These are phyloP conservation scores for Isoetes taiwanensis DNA, from an alignment of 75 land plant genomes.

Conservation along the genomic window DNA sequence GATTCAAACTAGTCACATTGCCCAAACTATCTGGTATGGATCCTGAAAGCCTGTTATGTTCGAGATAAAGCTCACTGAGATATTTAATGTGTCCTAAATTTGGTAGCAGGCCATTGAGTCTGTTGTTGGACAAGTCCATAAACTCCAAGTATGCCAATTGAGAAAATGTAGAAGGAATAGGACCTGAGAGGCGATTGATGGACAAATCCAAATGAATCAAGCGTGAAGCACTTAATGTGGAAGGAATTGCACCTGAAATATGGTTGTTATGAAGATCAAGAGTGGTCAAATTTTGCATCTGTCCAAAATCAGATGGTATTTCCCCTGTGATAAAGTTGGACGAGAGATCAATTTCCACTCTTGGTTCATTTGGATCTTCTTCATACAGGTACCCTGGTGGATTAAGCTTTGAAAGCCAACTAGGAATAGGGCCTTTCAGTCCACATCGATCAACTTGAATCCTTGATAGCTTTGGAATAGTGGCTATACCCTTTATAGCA, in stretches of 20 bases:
- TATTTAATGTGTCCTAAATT: slow-evolving; percentile 36
- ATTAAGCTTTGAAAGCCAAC: no score
- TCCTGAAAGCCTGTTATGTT: slow-evolving; percentile 44
- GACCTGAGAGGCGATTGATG: slow-evolving; percentile 41
- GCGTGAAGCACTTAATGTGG: no score
- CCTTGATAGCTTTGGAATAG: no score
- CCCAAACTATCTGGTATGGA: slow-evolving; percentile 43
- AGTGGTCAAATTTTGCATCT: slow-evolving; percentile 30
- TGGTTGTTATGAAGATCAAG: slow-evolving; percentile 39
- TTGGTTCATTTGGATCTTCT: no score
- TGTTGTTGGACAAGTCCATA: slow-evolving; percentile 53
- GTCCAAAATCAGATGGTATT: slow-evolving; percentile 43
- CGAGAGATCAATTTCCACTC: no score
- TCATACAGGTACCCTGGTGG: no score
- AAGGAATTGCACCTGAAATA: slow-evolving; percentile 40
- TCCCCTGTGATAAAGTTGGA: slow-evolving; percentile 43
- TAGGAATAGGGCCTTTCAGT: no score
- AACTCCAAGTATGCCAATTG: slow-evolving; percentile 27
- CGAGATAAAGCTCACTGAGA: slow-evolving; percentile 47
- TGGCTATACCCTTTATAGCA: no score
- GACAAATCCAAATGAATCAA: no score
- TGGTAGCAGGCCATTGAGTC: slow-evolving; percentile 37
- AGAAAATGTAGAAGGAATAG: slow-evolving; percentile 41
- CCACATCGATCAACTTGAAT: no score
- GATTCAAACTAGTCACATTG: slow-evolving; percentile 32